These are phyloP conservation scores for Saraca asoca DNA, from an alignment of 331 rosid species.

Conservation along the genomic window DNA sequence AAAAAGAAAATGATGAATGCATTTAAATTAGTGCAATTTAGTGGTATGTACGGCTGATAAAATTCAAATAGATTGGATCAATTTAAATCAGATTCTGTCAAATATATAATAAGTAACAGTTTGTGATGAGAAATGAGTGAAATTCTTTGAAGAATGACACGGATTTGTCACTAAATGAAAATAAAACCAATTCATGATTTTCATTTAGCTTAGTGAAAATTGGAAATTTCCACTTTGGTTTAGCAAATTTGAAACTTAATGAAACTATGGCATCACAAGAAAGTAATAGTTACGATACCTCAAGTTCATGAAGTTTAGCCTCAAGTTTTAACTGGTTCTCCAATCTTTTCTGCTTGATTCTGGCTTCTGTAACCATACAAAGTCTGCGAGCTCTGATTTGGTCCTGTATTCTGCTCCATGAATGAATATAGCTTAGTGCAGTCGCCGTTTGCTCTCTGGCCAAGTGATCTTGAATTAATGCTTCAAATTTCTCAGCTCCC, in stretches of 20 bases:
- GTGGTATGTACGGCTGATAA: no score
- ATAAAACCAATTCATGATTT: no score
- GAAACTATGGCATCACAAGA: background rate
- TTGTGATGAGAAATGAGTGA: no score
- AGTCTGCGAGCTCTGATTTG: slow-evolving; percentile 67
- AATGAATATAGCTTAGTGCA: slow-evolving; percentile 60
- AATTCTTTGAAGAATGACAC: no score
- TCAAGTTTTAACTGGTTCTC: slow-evolving; percentile 73
- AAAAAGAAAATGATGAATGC: no score
- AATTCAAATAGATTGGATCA: no score
- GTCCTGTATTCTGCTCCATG: slow-evolving; percentile 76
- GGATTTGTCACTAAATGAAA: no score
- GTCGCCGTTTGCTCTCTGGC: slow-evolving; percentile 58
- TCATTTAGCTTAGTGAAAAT: no score
- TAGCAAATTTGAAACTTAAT: background rate
- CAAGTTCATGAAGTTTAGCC: slow-evolving; percentile 71
- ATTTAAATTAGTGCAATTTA: no score
- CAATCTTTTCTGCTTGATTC: slow-evolving; percentile 54
- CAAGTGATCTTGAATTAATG: slow-evolving; percentile 51
- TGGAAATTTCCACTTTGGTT: background rate
- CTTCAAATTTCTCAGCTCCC: slow-evolving; percentile 51
- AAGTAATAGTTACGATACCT: slow-evolving; percentile 46
- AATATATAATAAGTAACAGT: no score
- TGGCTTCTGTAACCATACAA: slow-evolving; percentile 66
- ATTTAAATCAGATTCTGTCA: no score